phyloP scores from a whole-genome alignment of 225 moss, liverwort and hornwort species.

The Pleurozium schreberi region DNA sequence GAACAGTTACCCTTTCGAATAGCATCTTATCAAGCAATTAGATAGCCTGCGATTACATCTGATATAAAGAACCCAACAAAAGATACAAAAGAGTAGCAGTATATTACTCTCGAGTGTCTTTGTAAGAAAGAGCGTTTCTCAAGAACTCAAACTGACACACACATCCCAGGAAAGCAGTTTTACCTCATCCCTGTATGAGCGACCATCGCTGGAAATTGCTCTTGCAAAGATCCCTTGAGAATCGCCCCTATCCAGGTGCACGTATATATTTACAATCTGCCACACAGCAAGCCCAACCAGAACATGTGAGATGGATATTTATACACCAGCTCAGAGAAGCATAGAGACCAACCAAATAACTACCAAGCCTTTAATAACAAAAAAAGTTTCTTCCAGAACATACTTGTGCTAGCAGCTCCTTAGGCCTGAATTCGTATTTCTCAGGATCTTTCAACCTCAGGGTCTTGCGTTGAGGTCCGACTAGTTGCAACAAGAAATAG shows the following conservation, averaged over 20 bases:
- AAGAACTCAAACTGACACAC: not conserved
- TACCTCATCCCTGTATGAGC: conserved; percentile 88
- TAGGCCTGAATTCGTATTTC: conserved; percentile 95
- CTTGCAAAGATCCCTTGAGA: conserved; percentile 51
- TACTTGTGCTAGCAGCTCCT: conserved; percentile 87
- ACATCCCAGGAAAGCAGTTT: not conserved
- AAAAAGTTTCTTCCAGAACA: not conserved
- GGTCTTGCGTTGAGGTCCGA: conserved; percentile 67
- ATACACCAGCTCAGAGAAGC: not conserved
- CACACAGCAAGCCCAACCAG: not conserved
- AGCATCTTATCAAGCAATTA: not conserved
- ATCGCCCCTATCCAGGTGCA: conserved; percentile 79
- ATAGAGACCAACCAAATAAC: not conserved
- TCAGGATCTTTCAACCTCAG: conserved; percentile 79
- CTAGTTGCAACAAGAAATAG: conserved; percentile 89
- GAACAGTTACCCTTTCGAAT: not conserved
- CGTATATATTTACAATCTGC: conserved; percentile 91
- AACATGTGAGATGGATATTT: not conserved
- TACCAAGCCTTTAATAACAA: not conserved
- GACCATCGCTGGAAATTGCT: conserved; percentile 87
- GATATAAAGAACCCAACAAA: not conserved
- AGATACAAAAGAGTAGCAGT: not conserved
- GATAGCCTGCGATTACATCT: not conserved
- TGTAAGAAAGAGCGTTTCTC: not conserved
- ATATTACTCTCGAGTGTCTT: not conserved